phyloP scores from a whole-genome alignment of 345 rosid genomes.

The Melastoma malabathricum region DNA sequence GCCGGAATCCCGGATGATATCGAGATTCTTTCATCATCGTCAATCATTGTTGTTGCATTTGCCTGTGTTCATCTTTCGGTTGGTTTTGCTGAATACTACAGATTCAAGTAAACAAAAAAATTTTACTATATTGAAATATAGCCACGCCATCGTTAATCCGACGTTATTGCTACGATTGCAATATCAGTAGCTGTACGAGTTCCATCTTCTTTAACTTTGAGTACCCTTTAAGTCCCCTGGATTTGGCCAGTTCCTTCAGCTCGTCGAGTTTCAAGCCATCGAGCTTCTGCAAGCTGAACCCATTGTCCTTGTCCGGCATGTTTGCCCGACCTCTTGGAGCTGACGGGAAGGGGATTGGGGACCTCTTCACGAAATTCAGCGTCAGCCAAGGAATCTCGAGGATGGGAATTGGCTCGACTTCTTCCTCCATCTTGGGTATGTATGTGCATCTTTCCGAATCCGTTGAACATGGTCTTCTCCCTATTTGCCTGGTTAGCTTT shows the following conservation, averaged over 20 bases:
- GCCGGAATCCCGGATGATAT: neutral
- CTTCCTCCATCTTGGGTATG: neutral
- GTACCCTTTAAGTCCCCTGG: conserved; percentile 47
- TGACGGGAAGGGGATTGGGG: conserved; percentile 24
- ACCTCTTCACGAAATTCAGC: conserved; percentile 29
- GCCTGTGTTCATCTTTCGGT: neutral
- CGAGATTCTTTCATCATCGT: conserved; percentile 1
- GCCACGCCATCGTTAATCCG: neutral
- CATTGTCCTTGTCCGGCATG: conserved; percentile 9
- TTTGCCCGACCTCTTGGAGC: conserved; percentile 11
- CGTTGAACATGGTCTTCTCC: too few relatives aligned
- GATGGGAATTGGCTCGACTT: neutral
- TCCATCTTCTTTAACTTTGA: conserved; percentile 49
- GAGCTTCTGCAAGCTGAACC: conserved; percentile 10
- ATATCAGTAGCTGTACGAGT: conserved; percentile 33
- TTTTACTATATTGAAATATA: too few relatives aligned
- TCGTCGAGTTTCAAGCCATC: conserved; percentile 51
- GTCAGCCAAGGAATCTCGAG: conserved; percentile 22
- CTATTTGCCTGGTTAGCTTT: too few relatives aligned
- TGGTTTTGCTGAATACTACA: too few relatives aligned
- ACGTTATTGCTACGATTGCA: neutral
- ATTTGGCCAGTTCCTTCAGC: conserved; percentile 58
- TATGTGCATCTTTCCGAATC: too few relatives aligned
- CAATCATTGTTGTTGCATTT: neutral
- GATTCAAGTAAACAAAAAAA: too few relatives aligned